Base-by-base conservation (phyloP, 2,329 filamentous ascomycete species). In the Colletotrichum tabaci region DNA sequence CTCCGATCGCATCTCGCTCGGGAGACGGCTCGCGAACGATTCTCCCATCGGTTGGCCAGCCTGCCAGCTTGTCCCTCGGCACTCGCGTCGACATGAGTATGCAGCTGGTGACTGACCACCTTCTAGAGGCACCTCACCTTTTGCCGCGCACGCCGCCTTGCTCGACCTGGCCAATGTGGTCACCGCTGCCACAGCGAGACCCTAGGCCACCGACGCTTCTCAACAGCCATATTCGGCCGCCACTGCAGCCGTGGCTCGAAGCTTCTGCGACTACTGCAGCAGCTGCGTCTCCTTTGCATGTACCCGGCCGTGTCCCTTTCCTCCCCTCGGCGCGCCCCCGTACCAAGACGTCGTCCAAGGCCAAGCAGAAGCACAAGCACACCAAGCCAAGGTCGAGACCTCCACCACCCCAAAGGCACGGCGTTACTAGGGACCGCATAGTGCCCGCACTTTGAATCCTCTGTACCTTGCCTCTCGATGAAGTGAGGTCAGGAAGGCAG, bases 1-100 rank as follows among this genome's bases (percentile, higher is more conserved):
- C 69, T 72, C 69, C 69, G 69, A 68, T 72, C 69, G 65, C 65
- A 64, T 72, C 68, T 71, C 57, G 65, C 68, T 60, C 65, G 65
- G 68, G 65, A 60, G 46, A 55, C 57, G 58, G 65, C 52, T 58
- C 52, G 65, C 38, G 68, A 55, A 58, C 57, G 42, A 56, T 53
- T 68, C 58, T 71, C 58, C 53, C 53, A 68, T 58, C 26, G 52
- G 46, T 40, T 53, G 58, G 65, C 47, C 60, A 55, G 52, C 44
- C 40, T 46, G 58, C 47, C 60, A 55, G 52, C 44, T 40, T 53
- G 61, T 61, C 47, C 58, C 58, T 71, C 65, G 65, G 58, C 69
- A 52, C 50, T 47, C 50, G 50, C n/a, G 50, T 57, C 50, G 15
- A 35, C 30, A 42, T 26, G 53, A 42, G 53, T 40, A n/a, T 26